Percentiles rank a stretch among this genome's conserved stretches.
phyloP scores from a whole-genome alignment of 805 yeast species.

The Yarrowia keelungensis region DNA sequence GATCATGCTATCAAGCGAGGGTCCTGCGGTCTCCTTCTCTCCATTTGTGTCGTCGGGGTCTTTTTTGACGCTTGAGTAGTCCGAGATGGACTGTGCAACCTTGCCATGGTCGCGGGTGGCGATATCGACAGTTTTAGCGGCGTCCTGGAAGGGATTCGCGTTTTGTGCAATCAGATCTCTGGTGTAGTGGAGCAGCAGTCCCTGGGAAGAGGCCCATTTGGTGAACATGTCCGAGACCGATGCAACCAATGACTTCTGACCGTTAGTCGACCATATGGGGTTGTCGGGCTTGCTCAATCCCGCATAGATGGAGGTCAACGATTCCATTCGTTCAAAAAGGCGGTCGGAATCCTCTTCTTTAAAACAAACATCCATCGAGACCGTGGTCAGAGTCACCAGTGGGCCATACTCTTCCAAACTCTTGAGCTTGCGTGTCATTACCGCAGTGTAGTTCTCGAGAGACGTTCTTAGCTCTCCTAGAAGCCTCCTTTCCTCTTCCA shows the following conservation, averaged over 20 bases:
- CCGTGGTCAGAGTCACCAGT: neutral
- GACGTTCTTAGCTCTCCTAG: no score
- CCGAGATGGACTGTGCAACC: neutral
- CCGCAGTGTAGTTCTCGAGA: neutral
- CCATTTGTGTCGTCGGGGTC: neutral
- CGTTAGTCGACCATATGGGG: conserved; percentile 2
- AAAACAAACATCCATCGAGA: neutral
- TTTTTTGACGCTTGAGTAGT: neutral
- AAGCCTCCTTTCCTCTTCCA: no score
- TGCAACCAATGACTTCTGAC: neutral
- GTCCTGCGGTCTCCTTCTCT: conserved; percentile 1
- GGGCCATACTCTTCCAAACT: neutral
- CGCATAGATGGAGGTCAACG: conserved; percentile 1
- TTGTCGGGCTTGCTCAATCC: conserved; percentile 5
- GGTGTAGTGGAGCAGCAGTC: conserved; percentile 16
- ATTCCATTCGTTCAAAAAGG: conserved; percentile 2
- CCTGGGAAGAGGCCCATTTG: conserved; percentile 18
- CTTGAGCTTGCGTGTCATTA: conserved; percentile 7
- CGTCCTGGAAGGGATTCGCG: conserved; percentile 3
- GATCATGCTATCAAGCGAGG: conserved; percentile 35
- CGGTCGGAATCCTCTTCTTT: neutral
- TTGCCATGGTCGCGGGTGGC: conserved; percentile 7
- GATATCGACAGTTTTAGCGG: neutral
- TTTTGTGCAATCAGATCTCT: conserved; percentile 8
- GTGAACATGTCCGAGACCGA: conserved; percentile 19